phyloP scores from a whole-genome alignment of 768 basidiomycete species.

The Podaxis carcinomalis region DNA sequence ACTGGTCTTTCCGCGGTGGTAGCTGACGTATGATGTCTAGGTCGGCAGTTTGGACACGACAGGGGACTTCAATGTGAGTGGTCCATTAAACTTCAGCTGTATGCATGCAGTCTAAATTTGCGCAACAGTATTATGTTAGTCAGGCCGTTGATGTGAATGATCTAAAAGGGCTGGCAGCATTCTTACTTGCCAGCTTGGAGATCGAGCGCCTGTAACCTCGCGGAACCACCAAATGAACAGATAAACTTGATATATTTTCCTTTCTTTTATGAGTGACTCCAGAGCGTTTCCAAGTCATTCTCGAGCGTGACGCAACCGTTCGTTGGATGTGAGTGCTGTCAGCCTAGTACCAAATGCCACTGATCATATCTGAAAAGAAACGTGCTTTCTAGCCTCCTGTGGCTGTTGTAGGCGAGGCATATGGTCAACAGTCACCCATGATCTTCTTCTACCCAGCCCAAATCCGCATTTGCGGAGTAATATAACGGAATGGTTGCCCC shows the following conservation, averaged over 20 bases:
- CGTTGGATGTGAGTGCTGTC: too few relatives aligned
- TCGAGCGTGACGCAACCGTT: background rate
- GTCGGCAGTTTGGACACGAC: constrained; percentile 36
- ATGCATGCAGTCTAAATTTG: background rate
- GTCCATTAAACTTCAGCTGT: background rate
- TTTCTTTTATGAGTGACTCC: background rate
- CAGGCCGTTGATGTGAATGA: constrained; percentile 36
- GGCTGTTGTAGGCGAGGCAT: too few relatives aligned
- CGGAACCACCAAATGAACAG: too few relatives aligned
- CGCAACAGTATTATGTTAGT: constrained; percentile 39
- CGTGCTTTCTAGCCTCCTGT: too few relatives aligned
- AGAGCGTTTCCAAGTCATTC: background rate
- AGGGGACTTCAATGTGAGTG: constrained; percentile 33
- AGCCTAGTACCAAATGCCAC: background rate
- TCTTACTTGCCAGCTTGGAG: constrained; percentile 44
- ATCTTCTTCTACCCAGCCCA: background rate
- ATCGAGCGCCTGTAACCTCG: constrained; percentile 21
- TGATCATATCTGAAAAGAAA: too few relatives aligned
- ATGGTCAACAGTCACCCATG: background rate
- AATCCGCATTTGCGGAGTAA: constrained; percentile 4
- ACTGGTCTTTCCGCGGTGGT: background rate
- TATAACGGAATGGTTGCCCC: background rate
- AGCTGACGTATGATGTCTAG: constrained; percentile 17
- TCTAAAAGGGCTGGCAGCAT: constrained; percentile 42
- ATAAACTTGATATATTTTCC: background rate